Evolutionary conservation across 1,284 basidiomycete genomes (phyloP), one percentile per base, ranked within the genome.

Genomic region (Sporisorium sorghi): DNA sequence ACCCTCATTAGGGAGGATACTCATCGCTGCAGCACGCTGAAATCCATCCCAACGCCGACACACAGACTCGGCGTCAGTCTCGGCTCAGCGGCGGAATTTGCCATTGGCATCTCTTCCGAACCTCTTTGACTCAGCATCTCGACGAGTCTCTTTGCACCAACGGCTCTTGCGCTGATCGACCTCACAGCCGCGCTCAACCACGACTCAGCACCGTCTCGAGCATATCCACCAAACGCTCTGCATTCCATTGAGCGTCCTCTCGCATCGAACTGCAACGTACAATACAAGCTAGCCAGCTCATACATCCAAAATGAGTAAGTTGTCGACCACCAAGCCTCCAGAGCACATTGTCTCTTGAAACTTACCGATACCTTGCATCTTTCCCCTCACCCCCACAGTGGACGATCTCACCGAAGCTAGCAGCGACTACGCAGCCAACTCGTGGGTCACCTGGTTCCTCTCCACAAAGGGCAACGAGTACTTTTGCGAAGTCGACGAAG

Each of bases 401-500:
- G 93, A 93, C 81, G 93, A 94, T 78, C 87, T 90, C 33, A 92
- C 92, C 44, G 92, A 91, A 11, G 92, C 92, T 35, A 93, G 92
- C 83, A 93, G 92, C 32, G 92, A 93, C 84, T 94, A 93, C 84
- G 92, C 92, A 58, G 93, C 92, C 51, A 79, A 68, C 61, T 77
- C 77, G 28, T 98, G 95, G 95, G 95, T 97, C 80, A 93, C 94
- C 7, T 98, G 96, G 96, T 99, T 98, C 85, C 88, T 99, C 28
- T 94, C 94, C 8, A 96, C 94, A n/a, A 95, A 86, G 65, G 86
- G 86, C 48, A 86, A 87, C 86, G 96, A 99, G 87, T 99, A 99
- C 88, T 99, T 98, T 85, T 97, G 95, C 86, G 95, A 99, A 87
- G 93, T 99, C 75, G 97, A 99, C 84, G 95, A 98, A 83, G 96